These are phyloP conservation scores for Blakeslea trispora DNA, from an alignment of 371 early-diverging fungal species.

Conservation along the genomic window DNA sequence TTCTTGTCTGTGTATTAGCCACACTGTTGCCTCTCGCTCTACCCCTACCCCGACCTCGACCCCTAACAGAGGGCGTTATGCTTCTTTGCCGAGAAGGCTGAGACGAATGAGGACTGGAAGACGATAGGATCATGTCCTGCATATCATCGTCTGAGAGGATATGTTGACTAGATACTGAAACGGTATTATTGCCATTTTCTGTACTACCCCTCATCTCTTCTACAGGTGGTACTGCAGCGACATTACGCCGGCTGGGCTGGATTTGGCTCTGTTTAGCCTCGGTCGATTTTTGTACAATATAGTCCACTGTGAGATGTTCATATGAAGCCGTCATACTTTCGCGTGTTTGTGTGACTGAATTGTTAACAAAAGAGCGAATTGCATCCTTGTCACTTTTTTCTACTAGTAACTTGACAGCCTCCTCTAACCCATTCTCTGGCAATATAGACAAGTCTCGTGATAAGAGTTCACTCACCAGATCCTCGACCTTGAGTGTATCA, in stretches of 20 bases:
- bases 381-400: slow-evolving; percentile 90
- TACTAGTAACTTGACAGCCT: slow-evolving; percentile 79
- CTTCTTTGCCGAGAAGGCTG: background rate
- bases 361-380: slow-evolving; percentile 54
- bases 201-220: slow-evolving; percentile 16
- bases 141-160: background rate
- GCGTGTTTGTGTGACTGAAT: slow-evolving; percentile 14
- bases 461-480: slow-evolving; percentile 74
- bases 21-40: background rate
- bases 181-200: slow-evolving; percentile 9
- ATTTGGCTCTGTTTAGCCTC: slow-evolving; percentile 15
- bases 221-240: slow-evolving; percentile 14
- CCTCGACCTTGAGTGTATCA: slow-evolving; percentile 73
- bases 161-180: background rate
- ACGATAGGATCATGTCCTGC: background rate
- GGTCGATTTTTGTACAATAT: slow-evolving; percentile 16
- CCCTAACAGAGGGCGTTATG: background rate
- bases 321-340: slow-evolving; percentile 7
- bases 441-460: slow-evolving; percentile 69
- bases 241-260: background rate
- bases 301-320: slow-evolving; percentile 18
- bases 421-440: slow-evolving; percentile 78
- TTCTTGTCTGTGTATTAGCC: too few relatives aligned
- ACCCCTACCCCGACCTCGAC: background rate
- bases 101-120: background rate